Conservation (phyloP, 129 eudicot species). For the Pulicaria dysenterica region DNA sequence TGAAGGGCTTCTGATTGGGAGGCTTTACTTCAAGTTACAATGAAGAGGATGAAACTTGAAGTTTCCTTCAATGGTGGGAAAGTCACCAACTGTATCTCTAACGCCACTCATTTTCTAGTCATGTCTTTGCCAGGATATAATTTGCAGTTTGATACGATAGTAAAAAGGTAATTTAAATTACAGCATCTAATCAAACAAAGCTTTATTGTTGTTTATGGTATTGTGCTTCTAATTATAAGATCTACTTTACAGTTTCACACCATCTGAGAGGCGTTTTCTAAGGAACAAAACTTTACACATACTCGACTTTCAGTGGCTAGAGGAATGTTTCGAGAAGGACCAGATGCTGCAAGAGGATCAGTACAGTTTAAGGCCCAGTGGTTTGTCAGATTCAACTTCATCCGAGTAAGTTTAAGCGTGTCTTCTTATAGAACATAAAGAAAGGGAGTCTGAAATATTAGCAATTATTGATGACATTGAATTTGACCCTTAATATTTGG, state of each 20-base stretch:
- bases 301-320: conserved; percentile 77
- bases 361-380: conserved; percentile 56
- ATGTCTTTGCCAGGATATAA: conserved; percentile 45
- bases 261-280: conserved; percentile 51
- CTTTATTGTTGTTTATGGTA: neutral
- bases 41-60: conserved; percentile 79
- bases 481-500: neutral
- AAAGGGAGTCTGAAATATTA: neutral
- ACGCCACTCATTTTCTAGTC: conserved; percentile 74
- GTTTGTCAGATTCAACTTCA: conserved; percentile 41
- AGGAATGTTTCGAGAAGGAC: conserved; percentile 60
- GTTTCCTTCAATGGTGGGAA: conserved; percentile 75
- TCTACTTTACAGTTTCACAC: conserved; percentile 55
- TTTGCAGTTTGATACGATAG: conserved; percentile 46
- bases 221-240: conserved; percentile 11
- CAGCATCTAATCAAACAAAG: neutral
- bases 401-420: conserved; percentile 44
- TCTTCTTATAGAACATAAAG: neutral
- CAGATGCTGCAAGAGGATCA: conserved; percentile 58
- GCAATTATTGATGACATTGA: too few relatives aligned
- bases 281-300: conserved; percentile 54
- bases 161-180: conserved; percentile 47
- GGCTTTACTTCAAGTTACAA: conserved; percentile 55
- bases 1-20: conserved; percentile 53
- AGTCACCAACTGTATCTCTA: conserved; percentile 49